Percentiles rank a stretch among this genome's conserved stretches.
Evolutionary conservation across 2,329 filamentous ascomycete genomes (phyloP).

Genomic region (Claviceps digitariae): DNA sequence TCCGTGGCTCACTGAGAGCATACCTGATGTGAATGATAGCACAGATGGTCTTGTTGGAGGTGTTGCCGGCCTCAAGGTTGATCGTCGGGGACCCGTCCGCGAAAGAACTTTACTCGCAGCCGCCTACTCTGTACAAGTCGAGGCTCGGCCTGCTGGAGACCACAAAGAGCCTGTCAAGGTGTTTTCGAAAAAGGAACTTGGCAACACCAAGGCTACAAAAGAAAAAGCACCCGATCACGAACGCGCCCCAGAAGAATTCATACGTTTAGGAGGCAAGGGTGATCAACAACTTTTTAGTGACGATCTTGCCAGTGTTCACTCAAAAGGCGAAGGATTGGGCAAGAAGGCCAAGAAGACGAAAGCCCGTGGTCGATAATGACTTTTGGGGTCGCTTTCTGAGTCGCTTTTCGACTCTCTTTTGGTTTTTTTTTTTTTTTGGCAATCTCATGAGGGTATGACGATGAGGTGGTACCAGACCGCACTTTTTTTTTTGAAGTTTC

Average conservation of each 20-base stretch:
- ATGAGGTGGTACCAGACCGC: neutral
- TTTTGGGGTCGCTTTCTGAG: neutral
- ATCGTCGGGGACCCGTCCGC: slow-evolving; percentile 62
- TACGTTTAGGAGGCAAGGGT: slow-evolving; percentile 72
- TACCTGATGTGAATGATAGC: slow-evolving; percentile 59
- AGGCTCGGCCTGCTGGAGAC: slow-evolving; percentile 40
- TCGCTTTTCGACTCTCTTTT: neutral
- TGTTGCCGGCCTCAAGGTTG: slow-evolving; percentile 69
- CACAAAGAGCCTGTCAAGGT: slow-evolving; percentile 54
- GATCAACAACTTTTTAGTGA: slow-evolving; percentile 66
- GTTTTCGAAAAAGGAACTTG: slow-evolving; percentile 53
- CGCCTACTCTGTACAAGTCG: slow-evolving; percentile 58
- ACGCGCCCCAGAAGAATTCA: slow-evolving; percentile 62
- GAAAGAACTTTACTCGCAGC: slow-evolving; percentile 76
- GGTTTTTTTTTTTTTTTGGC: neutral
- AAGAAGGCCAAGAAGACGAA: slow-evolving; percentile 19
- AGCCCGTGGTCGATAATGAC: slow-evolving; percentile 9
- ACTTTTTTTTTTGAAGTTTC: neutral
- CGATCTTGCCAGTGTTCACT: slow-evolving; percentile 40
- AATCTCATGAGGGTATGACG: neutral
- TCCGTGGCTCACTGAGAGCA: slow-evolving; percentile 65
- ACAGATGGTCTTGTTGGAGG: slow-evolving; percentile 87
- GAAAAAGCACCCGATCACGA: slow-evolving; percentile 56
- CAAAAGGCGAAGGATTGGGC: slow-evolving; percentile 17
- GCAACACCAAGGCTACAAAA: slow-evolving; percentile 25